Evolutionary conservation across 148 eudicot genomes (phyloP).

Genomic region (Vaccinium vitisidaea): DNA sequence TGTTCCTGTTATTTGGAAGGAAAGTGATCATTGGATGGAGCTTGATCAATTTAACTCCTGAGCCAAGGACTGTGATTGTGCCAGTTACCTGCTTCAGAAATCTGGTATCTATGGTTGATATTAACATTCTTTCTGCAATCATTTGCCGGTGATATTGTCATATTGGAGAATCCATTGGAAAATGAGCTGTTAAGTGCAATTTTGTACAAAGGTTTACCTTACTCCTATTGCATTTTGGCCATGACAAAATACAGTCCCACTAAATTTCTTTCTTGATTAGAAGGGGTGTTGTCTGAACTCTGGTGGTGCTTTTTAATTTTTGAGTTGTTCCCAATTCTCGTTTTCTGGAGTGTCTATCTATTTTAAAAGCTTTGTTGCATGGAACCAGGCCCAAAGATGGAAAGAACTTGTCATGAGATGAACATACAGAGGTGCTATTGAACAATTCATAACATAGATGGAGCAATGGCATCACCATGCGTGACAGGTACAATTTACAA

Average conservation of each 20-base stretch:
- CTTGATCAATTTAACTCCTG: neutral
- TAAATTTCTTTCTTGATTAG: neutral
- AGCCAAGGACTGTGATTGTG: neutral
- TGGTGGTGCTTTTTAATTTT: neutral
- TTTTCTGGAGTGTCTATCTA: too few species aligned
- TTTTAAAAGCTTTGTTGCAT: neutral
- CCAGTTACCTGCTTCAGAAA: neutral
- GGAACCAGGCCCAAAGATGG: neutral
- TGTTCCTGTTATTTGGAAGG: neutral
- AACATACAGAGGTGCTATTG: neutral
- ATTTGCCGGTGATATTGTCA: neutral
- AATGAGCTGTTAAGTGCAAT: neutral
- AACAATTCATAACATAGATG: neutral
- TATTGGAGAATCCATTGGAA: neutral
- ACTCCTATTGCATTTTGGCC: neutral
- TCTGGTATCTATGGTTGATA: neutral
- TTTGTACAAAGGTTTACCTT: neutral
- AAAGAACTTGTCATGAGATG: neutral
- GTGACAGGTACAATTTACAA: neutral
- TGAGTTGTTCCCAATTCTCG: neutral
- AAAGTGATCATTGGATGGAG: neutral
- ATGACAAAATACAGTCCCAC: neutral
- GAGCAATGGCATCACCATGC: neutral
- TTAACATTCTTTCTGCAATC: neutral
- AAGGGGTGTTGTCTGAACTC: neutral